Base-by-base conservation (phyloP, 2,329 filamentous ascomycete species). In the Mycosphaerella sp. region DNA sequence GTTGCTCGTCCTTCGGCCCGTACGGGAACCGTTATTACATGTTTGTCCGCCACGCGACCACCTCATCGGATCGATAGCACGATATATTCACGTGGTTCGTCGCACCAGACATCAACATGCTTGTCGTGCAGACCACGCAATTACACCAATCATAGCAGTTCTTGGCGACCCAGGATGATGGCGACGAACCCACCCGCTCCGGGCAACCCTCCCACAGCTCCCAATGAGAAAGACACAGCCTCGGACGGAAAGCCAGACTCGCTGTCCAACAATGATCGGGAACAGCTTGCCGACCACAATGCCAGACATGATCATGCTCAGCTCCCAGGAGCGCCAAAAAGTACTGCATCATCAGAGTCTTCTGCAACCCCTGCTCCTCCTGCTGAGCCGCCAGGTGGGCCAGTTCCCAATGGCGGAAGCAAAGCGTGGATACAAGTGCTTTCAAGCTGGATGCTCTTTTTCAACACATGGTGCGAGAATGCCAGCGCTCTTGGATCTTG, bases 361-460 rank as follows among this genome's bases (percentile, higher is more conserved):
- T 17, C 34, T 8, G 13, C 34, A 32, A 2, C 36, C 21, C n/a
- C 44, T 12, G 34, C 45, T 17, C 12, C 37, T 13, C 27, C 17
- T 14, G 6, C 35, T 34, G 44, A 36, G 12, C 44, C 44, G n/a
- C 44, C 44, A 27, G 36, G 36, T 3, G 39, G 39, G 27, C 51
- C 51, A 37, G 36, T 51, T 4, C 55, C 55, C 9, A 67, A 76
- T 62, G 73, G 73, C 13, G 74, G 74, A 0, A 34, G 68, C 1
- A 58, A 59, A 56, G 73, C 74, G 2, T 77, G 73, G 74, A 56
- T 76, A 43, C 73, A 76, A 50, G 73, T 76, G 3, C 46, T 74
- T 0, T 73, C 73, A 0, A 61, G 65, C 1, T 76, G 73, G 57
- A 70, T 73, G 45, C 52, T 76, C 16, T 70, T 76, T 55, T 75